Conservation (phyloP, 202 grass and related monocot genomes). For the Carex arenaria region DNA sequence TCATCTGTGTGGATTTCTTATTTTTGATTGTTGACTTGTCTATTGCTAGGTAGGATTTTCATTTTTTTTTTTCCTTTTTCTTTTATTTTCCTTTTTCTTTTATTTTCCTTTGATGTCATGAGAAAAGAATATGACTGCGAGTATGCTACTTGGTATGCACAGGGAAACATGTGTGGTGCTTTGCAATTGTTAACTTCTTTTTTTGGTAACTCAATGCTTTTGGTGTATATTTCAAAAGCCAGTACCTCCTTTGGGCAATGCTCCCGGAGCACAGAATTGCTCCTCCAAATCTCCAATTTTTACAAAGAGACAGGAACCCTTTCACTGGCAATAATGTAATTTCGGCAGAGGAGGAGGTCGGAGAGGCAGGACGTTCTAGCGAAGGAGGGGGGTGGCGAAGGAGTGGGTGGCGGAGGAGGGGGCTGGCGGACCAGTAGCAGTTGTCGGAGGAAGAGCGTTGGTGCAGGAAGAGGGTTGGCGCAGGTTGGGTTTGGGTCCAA, state of each 20-base stretch:
- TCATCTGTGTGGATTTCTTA: slow-evolving; percentile 4
- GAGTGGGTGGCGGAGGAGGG: too few relatives aligned
- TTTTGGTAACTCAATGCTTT: neutral
- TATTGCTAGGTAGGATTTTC: slow-evolving; percentile 3
- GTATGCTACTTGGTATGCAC: neutral
- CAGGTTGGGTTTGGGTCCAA: too few relatives aligned
- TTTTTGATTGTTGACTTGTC: slow-evolving; percentile 20
- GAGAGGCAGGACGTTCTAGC: too few relatives aligned
- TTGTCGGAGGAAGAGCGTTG: too few relatives aligned
- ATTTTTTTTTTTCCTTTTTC: too few relatives aligned
- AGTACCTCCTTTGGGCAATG: slow-evolving; percentile 3
- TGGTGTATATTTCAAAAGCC: slow-evolving; percentile 12
- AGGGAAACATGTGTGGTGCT: neutral
- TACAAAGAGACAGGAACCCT: neutral
- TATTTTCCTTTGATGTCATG: neutral
- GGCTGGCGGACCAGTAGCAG: too few relatives aligned
- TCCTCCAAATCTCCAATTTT: slow-evolving; percentile 17
- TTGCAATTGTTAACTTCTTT: neutral
- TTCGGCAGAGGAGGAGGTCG: too few relatives aligned
- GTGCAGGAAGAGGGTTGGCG: too few relatives aligned
- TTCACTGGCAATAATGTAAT: slow-evolving; percentile 1
- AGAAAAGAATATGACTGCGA: neutral
- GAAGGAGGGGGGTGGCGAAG: too few relatives aligned
- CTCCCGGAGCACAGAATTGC: neutral
- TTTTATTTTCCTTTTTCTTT: neutral